Percentiles rank a stretch among this genome's conserved stretches.
Evolutionary conservation across 176 grass and related monocot species (phyloP).

Genomic region (Musa schizocarpa): DNA sequence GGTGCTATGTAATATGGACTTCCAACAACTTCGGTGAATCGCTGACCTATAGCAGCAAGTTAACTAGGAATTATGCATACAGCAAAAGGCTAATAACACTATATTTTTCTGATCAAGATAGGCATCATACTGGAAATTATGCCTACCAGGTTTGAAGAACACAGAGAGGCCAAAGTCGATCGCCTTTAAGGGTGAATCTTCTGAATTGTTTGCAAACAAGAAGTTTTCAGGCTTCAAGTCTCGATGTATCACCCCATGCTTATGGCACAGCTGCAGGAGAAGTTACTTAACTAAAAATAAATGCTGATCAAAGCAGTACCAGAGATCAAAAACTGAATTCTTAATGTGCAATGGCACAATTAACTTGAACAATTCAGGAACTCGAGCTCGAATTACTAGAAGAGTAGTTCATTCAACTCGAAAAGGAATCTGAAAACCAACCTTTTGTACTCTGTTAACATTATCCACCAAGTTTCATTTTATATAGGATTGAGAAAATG

Average conservation of each 20-base stretch:
- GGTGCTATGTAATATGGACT: slow-evolving; percentile 19
- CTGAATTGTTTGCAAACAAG: slow-evolving; percentile 8
- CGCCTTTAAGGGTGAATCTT: slow-evolving; percentile 12
- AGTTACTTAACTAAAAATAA: not conserved
- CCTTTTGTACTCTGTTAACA: too few species aligned
- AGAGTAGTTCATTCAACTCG: too few species aligned
- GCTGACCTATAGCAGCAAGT: not conserved
- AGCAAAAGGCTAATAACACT: not conserved
- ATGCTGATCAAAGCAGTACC: too few species aligned
- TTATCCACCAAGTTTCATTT: too few species aligned
- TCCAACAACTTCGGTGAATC: slow-evolving; percentile 9
- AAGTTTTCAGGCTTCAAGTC: slow-evolving; percentile 19
- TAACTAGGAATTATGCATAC: not conserved
- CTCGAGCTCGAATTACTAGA: too few species aligned
- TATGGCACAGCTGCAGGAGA: slow-evolving; percentile 1
- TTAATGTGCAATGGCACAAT: not conserved
- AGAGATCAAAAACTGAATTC: not conserved
- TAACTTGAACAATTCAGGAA: too few species aligned
- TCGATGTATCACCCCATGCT: slow-evolving; percentile 11
- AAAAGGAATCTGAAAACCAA: too few species aligned
- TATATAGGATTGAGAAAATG: too few species aligned
- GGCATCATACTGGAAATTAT: not conserved
- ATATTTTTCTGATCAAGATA: not conserved
- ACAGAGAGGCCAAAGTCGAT: slow-evolving; percentile 14
- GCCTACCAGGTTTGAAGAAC: slow-evolving; percentile 8